Percentiles rank a stretch among this genome's conserved stretches.
Evolutionary conservation across 257 asterid genomes (phyloP).

Genomic region (Plantago major): DNA sequence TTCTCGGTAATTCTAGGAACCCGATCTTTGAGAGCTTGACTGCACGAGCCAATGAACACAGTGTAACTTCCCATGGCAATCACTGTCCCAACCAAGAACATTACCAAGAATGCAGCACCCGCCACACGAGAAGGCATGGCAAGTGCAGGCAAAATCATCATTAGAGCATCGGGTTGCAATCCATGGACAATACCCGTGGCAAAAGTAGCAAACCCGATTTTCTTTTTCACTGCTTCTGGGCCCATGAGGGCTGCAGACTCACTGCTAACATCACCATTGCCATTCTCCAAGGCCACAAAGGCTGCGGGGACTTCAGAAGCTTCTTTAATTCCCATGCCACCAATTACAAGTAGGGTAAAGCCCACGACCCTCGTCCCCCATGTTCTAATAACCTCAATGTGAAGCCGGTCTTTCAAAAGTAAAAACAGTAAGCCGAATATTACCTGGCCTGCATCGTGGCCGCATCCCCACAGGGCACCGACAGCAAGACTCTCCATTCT

Average conservation of each 20-base stretch:
- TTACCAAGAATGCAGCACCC: conserved; percentile 78
- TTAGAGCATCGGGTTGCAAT: conserved; percentile 88
- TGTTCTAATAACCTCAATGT: conserved; percentile 76
- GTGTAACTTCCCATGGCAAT: conserved; percentile 98
- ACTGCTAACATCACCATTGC: conserved; percentile 50
- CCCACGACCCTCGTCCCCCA: conserved; percentile 96
- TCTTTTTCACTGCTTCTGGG: conserved; percentile 52
- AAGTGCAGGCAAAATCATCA: conserved; percentile 92
- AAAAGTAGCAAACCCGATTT: conserved; percentile 90
- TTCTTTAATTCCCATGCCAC: conserved; percentile 92
- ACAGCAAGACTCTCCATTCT: conserved; percentile 86
- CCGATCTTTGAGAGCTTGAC: conserved; percentile 81
- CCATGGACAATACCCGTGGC: conserved; percentile 96
- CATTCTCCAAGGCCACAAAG: conserved; percentile 58
- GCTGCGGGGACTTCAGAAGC: conserved; percentile 73
- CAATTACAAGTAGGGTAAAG: conserved; percentile 73
- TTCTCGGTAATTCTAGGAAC: conserved; percentile 91
- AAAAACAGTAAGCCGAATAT: conserved; percentile 76
- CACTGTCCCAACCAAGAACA: conserved; percentile 92
- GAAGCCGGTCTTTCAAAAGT: conserved; percentile 79
- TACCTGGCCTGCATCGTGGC: conserved; percentile 95
- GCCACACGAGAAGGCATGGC: conserved; percentile 95
- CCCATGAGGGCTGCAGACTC: conserved; percentile 40
- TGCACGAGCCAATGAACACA: conserved; percentile 81
- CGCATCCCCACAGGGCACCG: conserved; percentile 99